Conservation (phyloP, 2,329 filamentous ascomycete genomes). For the Aspergillus neoniger region DNA sequence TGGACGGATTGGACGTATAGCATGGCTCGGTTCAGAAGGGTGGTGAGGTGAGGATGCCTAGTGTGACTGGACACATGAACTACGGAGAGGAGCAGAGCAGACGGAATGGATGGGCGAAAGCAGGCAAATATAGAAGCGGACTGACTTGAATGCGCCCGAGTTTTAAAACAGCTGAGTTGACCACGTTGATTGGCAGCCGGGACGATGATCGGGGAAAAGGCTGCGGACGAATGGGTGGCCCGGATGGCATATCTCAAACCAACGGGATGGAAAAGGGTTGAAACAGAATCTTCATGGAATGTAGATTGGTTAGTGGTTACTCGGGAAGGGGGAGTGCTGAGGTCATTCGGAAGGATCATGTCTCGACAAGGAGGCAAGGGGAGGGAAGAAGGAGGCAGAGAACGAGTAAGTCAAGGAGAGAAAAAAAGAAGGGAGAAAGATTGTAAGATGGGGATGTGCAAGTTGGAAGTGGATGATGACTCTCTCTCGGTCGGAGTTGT, state of each 20-base stretch:
- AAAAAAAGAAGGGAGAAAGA: neutral
- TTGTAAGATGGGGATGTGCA: neutral
- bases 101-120: neutral
- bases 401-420: too few species aligned
- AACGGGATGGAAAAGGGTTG: neutral
- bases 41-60: neutral
- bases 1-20: neutral
- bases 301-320: neutral
- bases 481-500: neutral
- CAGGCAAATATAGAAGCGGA: slow-evolving; percentile 1
- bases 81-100: too few species aligned
- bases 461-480: neutral
- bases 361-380: neutral
- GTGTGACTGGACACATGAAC: neutral
- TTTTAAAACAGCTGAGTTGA: neutral
- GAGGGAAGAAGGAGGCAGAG: too few species aligned
- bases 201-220: neutral
- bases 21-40: neutral
- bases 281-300: slow-evolving; percentile 3
- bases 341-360: neutral
- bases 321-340: neutral
- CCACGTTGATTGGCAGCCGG: neutral
- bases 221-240: neutral
- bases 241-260: neutral
- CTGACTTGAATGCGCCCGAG: neutral